phyloP scores from a whole-genome alignment of 495 filamentous ascomycete genomes.

The Aspergillus cavernicola region DNA sequence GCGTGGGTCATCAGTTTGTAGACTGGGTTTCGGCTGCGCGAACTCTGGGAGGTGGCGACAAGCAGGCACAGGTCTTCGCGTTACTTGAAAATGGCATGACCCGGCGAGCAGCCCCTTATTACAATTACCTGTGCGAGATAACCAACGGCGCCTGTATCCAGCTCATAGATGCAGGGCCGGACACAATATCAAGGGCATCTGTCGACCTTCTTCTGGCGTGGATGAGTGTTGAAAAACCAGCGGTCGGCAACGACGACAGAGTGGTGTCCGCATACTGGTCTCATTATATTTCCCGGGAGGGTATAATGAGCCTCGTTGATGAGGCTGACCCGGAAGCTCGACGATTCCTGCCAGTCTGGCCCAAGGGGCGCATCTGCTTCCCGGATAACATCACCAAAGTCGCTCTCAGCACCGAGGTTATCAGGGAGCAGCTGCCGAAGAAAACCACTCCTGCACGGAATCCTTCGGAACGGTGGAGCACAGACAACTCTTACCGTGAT shows the following conservation, averaged over 20 bases:
- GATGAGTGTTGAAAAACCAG: slow-evolving; percentile 43
- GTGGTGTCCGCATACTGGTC: slow-evolving; percentile 3
- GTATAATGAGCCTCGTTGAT: slow-evolving; percentile 4
- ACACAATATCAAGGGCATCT: slow-evolving; percentile 37
- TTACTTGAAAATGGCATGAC: slow-evolving; percentile 17
- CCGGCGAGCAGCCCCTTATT: slow-evolving; percentile 13
- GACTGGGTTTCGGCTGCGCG: slow-evolving; percentile 39
- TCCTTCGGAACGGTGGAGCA: slow-evolving; percentile 35
- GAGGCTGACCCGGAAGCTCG: slow-evolving; percentile 1
- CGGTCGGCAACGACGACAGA: slow-evolving; percentile 1
- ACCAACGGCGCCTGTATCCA: slow-evolving; percentile 38
- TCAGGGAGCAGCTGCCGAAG: slow-evolving; percentile 11
- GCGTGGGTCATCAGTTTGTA: slow-evolving; percentile 26
- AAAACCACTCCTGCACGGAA: slow-evolving; percentile 25
- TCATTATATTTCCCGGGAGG: slow-evolving; percentile 1
- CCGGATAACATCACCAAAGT: neutral
- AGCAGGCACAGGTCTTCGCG: slow-evolving; percentile 37
- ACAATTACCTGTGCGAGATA: slow-evolving; percentile 32
- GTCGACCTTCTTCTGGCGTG: slow-evolving; percentile 40
- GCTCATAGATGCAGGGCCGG: slow-evolving; percentile 15
- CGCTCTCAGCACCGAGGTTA: slow-evolving; percentile 14
- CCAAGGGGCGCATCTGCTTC: neutral
- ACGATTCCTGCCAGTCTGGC: slow-evolving; percentile 6
- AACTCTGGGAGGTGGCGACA: slow-evolving; percentile 24
- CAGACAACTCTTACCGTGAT: slow-evolving; percentile 30